Conservation (phyloP, 345 rosid species). For the Populus euphratica region DNA sequence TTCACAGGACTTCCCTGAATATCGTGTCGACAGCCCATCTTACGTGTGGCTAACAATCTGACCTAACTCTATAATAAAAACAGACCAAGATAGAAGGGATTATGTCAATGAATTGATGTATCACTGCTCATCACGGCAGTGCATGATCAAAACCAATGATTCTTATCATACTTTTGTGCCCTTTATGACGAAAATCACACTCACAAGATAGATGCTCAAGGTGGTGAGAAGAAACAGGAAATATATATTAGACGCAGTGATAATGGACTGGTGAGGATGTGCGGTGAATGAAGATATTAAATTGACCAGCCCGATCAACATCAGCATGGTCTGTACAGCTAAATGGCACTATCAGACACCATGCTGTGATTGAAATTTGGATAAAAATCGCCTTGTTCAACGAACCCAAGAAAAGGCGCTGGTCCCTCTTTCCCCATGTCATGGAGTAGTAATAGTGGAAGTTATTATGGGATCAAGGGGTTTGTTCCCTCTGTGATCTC, state of each 20-base stretch:
- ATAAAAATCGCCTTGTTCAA: neutral
- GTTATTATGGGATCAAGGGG: no score
- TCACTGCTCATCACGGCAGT: no score
- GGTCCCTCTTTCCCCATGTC: no score
- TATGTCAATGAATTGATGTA: no score
- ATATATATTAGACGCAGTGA: neutral
- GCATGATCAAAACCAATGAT: no score
- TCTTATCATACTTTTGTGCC: neutral
- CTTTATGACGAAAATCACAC: neutral
- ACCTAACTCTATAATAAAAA: neutral
- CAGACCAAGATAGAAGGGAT: neutral
- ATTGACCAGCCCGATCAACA: neutral
- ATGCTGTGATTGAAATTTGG: neutral
- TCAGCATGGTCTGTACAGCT: neutral
- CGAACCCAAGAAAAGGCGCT: no score
- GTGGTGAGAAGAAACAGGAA: neutral
- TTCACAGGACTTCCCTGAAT: neutral
- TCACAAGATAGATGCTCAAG: neutral
- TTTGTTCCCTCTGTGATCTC: no score
- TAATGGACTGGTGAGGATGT: neutral
- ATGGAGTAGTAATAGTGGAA: no score
- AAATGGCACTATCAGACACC: neutral
- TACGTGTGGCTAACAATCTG: neutral
- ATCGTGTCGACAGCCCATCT: no score
- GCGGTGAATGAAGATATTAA: neutral